Conservation (phyloP, 495 filamentous ascomycete species). For the Emericellopsis terricola region DNA sequence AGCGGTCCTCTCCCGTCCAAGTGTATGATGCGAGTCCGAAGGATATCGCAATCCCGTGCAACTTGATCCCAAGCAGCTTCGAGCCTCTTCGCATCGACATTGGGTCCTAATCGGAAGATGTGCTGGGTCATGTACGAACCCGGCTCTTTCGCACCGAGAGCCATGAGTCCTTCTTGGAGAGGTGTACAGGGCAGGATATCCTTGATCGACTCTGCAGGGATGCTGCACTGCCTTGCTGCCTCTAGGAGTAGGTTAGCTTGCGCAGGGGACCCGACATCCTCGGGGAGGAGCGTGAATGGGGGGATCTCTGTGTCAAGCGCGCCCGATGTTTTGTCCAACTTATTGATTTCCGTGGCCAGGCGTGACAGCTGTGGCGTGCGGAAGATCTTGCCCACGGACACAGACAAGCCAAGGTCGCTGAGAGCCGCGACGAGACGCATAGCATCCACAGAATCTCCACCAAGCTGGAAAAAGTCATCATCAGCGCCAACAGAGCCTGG, state of each 20-base stretch:
- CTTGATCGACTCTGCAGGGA: slow-evolving; percentile 19
- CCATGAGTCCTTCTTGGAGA: slow-evolving; percentile 30
- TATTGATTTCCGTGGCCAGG: too few species aligned
- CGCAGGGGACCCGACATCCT: too few species aligned
- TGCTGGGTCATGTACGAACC: neutral
- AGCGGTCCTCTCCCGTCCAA: neutral
- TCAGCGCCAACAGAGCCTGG: slow-evolving; percentile 18
- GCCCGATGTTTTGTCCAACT: too few species aligned
- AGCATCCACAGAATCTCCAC: slow-evolving; percentile 2
- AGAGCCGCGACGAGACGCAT: slow-evolving; percentile 1
- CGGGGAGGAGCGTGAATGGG: too few species aligned
- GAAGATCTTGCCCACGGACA: too few species aligned
- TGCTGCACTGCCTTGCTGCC: too few species aligned
- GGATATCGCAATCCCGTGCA: neutral
- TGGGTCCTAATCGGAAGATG: neutral
- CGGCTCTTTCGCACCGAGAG: neutral
- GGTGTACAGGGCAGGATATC: slow-evolving; percentile 42
- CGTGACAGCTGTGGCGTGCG: too few species aligned
- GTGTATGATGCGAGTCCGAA: slow-evolving; percentile 2
- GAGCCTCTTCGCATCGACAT: neutral
- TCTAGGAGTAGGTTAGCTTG: too few species aligned
- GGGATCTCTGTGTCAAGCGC: too few species aligned
- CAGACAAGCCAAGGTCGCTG: too few species aligned
- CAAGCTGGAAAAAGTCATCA: slow-evolving; percentile 33
- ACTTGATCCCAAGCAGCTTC: slow-evolving; percentile 1